A percentile compares a stretch with the other conserved stretches of the same genome.
phyloP scores from a whole-genome alignment of 495 filamentous ascomycete species.

The Hypoxylon intermedium region DNA sequence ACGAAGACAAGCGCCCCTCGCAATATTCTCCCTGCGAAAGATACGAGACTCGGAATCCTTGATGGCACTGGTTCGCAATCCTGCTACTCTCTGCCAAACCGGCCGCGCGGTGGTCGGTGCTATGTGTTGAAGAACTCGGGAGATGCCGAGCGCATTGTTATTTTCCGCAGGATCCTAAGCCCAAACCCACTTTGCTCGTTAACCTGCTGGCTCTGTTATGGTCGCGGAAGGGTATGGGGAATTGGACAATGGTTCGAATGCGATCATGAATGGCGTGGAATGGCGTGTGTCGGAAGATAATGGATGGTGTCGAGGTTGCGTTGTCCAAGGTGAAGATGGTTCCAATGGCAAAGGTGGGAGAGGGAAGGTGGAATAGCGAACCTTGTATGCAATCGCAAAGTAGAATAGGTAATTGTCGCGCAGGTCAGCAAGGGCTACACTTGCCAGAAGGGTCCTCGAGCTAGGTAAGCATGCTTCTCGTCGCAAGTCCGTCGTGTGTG shows the following conservation, averaged over 20 bases:
- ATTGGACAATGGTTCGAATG: background rate
- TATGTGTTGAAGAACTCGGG: slow-evolving; percentile 28
- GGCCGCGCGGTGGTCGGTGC: slow-evolving; percentile 23
- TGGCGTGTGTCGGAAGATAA: background rate
- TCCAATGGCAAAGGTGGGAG: background rate
- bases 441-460: background rate
- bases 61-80: slow-evolving; percentile 27
- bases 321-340: slow-evolving; percentile 5
- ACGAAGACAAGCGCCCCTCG: slow-evolving; percentile 37
- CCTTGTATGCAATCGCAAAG: no score
- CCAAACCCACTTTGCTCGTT: slow-evolving; percentile 17
- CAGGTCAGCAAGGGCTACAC: no score
- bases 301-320: slow-evolving; percentile 6
- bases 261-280: slow-evolving; percentile 4
- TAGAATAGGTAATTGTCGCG: slow-evolving; percentile 12
- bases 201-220: slow-evolving; percentile 22
- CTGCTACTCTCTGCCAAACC: slow-evolving; percentile 25
- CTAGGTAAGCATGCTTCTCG: slow-evolving; percentile 1
- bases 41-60: slow-evolving; percentile 37
- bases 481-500: background rate
- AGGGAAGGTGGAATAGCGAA: no score
- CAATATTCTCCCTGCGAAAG: slow-evolving; percentile 39
- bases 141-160: slow-evolving; percentile 33
- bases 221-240: slow-evolving; percentile 6
- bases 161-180: slow-evolving; percentile 28